Percentiles rank a stretch among this genome's conserved stretches.
Conservation (phyloP, 306 rosid genomes). For the Prunus salicina region DNA sequence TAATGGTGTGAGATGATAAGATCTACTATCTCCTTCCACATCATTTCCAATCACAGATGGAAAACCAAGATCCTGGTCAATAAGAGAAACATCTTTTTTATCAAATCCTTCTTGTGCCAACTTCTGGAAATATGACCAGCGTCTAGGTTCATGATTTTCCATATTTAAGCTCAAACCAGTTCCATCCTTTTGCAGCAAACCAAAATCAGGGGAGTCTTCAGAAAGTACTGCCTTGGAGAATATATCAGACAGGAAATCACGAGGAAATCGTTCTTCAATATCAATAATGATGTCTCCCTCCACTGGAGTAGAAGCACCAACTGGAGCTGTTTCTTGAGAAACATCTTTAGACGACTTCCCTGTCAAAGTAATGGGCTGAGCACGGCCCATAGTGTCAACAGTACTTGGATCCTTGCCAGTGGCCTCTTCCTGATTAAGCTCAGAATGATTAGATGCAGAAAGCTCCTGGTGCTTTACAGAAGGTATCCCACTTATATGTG, state of each 20-base stretch:
- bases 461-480: slow-evolving; percentile 43
- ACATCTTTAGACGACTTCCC: slow-evolving; percentile 33
- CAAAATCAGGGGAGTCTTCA: slow-evolving; percentile 47
- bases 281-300: slow-evolving; percentile 78
- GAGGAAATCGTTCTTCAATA: slow-evolving; percentile 84
- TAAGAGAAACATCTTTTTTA: slow-evolving; percentile 61
- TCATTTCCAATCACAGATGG: slow-evolving; percentile 40
- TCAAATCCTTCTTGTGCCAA: slow-evolving; percentile 73
- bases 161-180: slow-evolving; percentile 70
- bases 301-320: slow-evolving; percentile 40
- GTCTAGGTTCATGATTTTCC: slow-evolving; percentile 81
- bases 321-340: slow-evolving; percentile 39
- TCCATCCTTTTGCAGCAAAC: slow-evolving; percentile 70
- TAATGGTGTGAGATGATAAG: slow-evolving; percentile 43
- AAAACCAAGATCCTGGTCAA: slow-evolving; percentile 71
- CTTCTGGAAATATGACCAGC: slow-evolving; percentile 84
- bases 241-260: slow-evolving; percentile 78
- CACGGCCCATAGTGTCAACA: slow-evolving; percentile 24
- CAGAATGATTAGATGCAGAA: slow-evolving; percentile 38
- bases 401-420: slow-evolving; percentile 29
- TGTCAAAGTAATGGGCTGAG: slow-evolving; percentile 33
- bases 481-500: slow-evolving; percentile 34
- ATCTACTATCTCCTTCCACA: slow-evolving; percentile 38
- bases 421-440: slow-evolving; percentile 37
- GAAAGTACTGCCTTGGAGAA: slow-evolving; percentile 79